A percentile compares a stretch with the other conserved stretches of the same genome.
phyloP scores from a whole-genome alignment of 768 basidiomycete genomes.

The Hortiboletus flavorubellus region DNA sequence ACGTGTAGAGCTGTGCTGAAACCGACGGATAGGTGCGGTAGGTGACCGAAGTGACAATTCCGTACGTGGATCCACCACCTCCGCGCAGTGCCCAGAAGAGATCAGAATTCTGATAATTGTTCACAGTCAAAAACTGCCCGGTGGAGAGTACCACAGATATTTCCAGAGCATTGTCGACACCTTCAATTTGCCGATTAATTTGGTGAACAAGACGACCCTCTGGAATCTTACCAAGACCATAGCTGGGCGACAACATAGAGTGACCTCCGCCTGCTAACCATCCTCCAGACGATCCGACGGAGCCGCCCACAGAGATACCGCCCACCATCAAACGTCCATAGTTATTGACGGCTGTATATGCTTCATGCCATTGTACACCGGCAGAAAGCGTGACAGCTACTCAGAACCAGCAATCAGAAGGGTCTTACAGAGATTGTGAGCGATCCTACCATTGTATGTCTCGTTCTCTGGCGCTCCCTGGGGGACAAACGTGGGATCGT shows the following conservation, averaged over 20 bases:
- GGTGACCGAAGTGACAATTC: conserved; percentile 45
- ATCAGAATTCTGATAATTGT: conserved; percentile 40
- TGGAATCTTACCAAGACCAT: conserved; percentile 40
- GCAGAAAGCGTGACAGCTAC: conserved; percentile 35
- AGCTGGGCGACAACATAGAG: conserved; percentile 36
- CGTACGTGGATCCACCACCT: conserved; percentile 49
- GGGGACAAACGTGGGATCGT: conserved; percentile 30
- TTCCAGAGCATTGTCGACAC: conserved; percentile 48
- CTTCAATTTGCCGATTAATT: conserved; percentile 20
- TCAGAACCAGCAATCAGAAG: conserved; percentile 14
- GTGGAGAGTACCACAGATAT: conserved; percentile 43
- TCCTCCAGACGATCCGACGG: conserved; percentile 48
- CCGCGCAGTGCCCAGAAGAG: conserved; percentile 57
- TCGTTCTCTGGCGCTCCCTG: conserved; percentile 26
- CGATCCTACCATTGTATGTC: conserved; percentile 21
- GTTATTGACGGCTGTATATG: conserved; percentile 39
- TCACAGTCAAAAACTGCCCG: conserved; percentile 39
- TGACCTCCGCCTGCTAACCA: conserved; percentile 53
- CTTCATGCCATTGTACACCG: conserved; percentile 48
- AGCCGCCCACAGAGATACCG: conserved; percentile 37
- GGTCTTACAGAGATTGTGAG: background rate
- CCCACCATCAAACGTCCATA: conserved; percentile 44
- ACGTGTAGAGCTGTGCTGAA: conserved; percentile 31
- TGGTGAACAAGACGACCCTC: background rate
- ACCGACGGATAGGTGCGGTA: conserved; percentile 42